Base-by-base conservation (phyloP, 495 filamentous ascomycete genomes). In the Aspergillus incahuasiensis region DNA sequence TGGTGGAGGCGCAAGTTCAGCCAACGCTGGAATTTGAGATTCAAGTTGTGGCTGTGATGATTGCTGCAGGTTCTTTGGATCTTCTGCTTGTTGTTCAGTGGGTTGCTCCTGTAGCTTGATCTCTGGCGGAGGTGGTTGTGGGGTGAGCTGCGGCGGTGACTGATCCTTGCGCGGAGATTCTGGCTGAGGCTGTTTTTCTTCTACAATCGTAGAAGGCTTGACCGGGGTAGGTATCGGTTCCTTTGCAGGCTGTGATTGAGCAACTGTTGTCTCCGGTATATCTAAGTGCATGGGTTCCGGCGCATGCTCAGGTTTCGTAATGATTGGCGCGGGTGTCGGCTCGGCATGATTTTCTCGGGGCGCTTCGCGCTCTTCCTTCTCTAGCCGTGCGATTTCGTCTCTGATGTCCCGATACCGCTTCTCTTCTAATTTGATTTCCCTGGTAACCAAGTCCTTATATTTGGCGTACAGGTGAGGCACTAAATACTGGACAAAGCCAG, bases 361-460 rank as follows among this genome's bases (percentile, higher is more conserved):
- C 41, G 54, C 58, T 74, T 85, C 80, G 71, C 69, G 75, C 48
- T 78, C 75, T 20, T 82, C 83, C 47, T 74, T 71, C 58, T 89
- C 81, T 54, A 95, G 80, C 54, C 83, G 82, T 11, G 78, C 73
- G 49, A 92, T 79, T 52, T 96, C 90, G 15, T 74, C 68, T 52
- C 82, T 74, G 28, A 94, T 72, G 20, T 77, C 65, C 5, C 79
- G 79, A 66, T 84, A 92, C 48, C 75, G 72, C 45, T 73, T 77
- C 73, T 97, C 94, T 55, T 92, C 84, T 35, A 86, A 81, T 55
- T 79, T 77, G 54, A 98, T 92, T 60, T 86, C 79, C 43, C 73
- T 68, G 5, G 89, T 80, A 16, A 86, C 77, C 40, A 84, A 68
- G 32, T 85, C 82, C 48, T 84, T 79, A 64, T 96, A 96, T 53